A percentile compares a stretch with the other conserved stretches of the same genome.
Evolutionary conservation across 805 yeast species (phyloP).

Genomic region (Starmerella vaccinii): DNA sequence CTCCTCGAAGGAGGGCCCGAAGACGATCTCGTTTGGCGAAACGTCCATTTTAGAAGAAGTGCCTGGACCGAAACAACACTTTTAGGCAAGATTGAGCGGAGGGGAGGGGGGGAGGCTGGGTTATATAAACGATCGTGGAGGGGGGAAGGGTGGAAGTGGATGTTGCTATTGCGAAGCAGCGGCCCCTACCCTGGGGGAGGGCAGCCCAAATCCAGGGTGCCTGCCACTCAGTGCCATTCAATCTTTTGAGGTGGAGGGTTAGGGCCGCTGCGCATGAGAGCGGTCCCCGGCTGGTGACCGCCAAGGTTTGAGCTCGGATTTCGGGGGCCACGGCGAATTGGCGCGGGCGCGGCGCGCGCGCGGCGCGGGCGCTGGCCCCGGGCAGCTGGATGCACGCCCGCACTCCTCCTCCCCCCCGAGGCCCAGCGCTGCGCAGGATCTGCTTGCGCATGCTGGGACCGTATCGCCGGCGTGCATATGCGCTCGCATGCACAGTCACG

Average conservation of each 20-base stretch:
- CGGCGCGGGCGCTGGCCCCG: background rate
- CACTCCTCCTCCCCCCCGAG: too few species aligned
- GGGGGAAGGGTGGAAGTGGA: background rate
- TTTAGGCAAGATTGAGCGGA: background rate
- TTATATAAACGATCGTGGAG: conserved; percentile 1
- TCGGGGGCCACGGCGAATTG: too few species aligned
- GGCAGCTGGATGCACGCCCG: too few species aligned
- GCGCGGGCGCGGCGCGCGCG: background rate
- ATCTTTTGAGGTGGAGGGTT: too few species aligned
- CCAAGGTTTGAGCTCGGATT: too few species aligned
- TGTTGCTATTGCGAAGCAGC: conserved; percentile 5
- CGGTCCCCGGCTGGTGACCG: too few species aligned
- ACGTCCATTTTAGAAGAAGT: conserved; percentile 14
- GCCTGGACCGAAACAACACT: background rate
- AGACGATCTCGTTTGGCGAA: conserved; percentile 18
- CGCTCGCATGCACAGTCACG: background rate
- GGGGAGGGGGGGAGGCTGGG: conserved; percentile 2
- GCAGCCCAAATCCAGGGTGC: conserved; percentile 1
- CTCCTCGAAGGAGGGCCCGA: conserved; percentile 20
- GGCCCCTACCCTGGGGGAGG: conserved; percentile 2
- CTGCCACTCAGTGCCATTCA: conserved; percentile 1
- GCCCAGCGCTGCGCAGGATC: too few species aligned
- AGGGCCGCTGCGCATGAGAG: too few species aligned
- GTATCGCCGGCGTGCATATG: conserved; percentile 5
- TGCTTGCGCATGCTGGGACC: background rate